Base-by-base conservation (phyloP, 306 rosid genomes). In the Medicago ruthenica region DNA sequence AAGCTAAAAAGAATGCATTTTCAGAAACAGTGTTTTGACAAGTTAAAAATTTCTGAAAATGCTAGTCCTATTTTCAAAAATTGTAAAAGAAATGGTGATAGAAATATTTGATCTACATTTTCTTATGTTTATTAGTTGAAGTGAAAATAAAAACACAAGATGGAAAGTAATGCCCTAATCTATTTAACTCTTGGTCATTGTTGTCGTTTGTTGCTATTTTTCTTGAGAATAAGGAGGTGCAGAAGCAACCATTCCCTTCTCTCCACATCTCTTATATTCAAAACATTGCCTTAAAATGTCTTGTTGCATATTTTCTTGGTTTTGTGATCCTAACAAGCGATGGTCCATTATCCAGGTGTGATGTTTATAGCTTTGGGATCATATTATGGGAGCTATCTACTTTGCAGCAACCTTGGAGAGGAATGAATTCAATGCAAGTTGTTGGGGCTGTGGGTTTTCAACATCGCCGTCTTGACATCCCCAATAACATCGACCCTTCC, bases 371-470 rank as follows among this genome's bases (percentile, higher is more conserved):
- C 88, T 96, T 74, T 60, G 99, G 99, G 75, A 96, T 96, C 71
- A 90, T 96, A 82, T 78, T 96, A 67, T 96, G 98, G 99, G 99
- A 96, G 85, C 96, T 96, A 41, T 85, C 76, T 42, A 96, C 99
- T 8, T 42, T 92, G 93, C 93, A 82, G 83, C 99, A 96, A 77
- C 99, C 99, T 0, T 96, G 99, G 99, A 92, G 97, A 10, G 99
- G 99, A 83, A 87, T 96, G 99, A 96, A 92, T 79, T 93, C 99
- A 3, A 96, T 96, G 99, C 99, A 96, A 87, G 98, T 96, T 77
- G 99, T 96, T 71, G 99, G 99, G 61, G 99, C 99, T 1, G 99
- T 96, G n/a, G 99, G 99, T 70, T 96, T 96, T 83, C 99, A 96
- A 84, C 93, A 96, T 83, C 99, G 97, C 53, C 97, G 99, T 34